Conservation (phyloP, 768 basidiomycete genomes). For the Trametes sanguinea region DNA sequence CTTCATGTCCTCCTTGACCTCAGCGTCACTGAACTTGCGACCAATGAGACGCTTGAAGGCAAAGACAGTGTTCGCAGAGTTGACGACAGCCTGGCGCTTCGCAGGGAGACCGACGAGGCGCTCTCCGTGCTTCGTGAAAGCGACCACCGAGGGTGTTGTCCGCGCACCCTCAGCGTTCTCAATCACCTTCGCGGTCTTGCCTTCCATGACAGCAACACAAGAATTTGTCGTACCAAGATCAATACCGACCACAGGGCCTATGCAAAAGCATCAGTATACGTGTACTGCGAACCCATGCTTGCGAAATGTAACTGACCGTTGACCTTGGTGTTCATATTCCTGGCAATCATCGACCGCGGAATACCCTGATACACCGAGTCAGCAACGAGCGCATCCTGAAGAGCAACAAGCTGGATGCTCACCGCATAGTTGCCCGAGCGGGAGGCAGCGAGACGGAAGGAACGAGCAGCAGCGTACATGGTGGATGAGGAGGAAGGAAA, state of each 20-base stretch:
- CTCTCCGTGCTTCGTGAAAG: slow-evolving; percentile 98
- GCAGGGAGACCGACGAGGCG: slow-evolving; percentile 95
- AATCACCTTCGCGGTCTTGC: slow-evolving; percentile 90
- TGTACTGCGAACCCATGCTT: background rate
- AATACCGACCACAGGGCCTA: slow-evolving; percentile 92
- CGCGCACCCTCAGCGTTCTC: slow-evolving; percentile 98
- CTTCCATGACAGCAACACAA: slow-evolving; percentile 94
- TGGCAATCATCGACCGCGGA: slow-evolving; percentile 74
- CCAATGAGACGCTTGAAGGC: slow-evolving; percentile 95
- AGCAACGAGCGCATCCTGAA: background rate
- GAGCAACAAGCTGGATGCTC: slow-evolving; percentile 24
- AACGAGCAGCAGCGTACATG: slow-evolving; percentile 76
- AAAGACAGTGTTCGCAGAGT: slow-evolving; percentile 90
- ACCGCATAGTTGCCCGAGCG: slow-evolving; percentile 69
- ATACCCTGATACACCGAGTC: slow-evolving; percentile 47
- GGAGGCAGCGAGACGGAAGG: slow-evolving; percentile 56
- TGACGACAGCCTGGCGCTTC: slow-evolving; percentile 96
- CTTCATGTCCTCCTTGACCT: slow-evolving; percentile 87
- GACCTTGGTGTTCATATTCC: slow-evolving; percentile 97
- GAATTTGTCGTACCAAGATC: slow-evolving; percentile 95
- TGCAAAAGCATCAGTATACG: background rate
- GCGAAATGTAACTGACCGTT: slow-evolving; percentile 54
- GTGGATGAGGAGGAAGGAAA: slow-evolving; percentile 49
- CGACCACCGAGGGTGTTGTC: slow-evolving; percentile 97
- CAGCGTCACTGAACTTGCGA: slow-evolving; percentile 88